Percentiles rank a stretch among this genome's conserved stretches.
Evolutionary conservation across 2,329 filamentous ascomycete genomes (phyloP).

Genomic region (Aureobasidium sp.): DNA sequence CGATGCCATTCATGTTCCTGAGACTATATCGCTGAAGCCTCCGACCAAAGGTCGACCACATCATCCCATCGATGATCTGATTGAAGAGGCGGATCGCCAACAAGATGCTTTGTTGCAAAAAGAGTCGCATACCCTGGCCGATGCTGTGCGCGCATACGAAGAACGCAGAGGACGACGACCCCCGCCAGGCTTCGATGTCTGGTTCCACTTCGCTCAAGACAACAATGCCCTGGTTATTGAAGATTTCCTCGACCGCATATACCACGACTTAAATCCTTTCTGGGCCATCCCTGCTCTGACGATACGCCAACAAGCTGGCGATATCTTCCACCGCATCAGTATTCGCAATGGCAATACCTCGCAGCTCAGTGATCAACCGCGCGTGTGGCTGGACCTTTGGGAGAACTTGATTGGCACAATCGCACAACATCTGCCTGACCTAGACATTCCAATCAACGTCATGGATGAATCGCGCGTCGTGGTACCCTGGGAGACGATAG

Average conservation of each 20-base stretch:
- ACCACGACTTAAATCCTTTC: conserved; percentile 43
- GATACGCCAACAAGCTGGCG: conserved; percentile 36
- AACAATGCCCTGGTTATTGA: conserved; percentile 41
- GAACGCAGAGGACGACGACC: conserved; percentile 41
- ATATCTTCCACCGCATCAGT: conserved; percentile 33
- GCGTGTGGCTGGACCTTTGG: conserved; percentile 38
- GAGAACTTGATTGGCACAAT: conserved; percentile 34
- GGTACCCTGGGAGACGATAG: conserved; percentile 41
- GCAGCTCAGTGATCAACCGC: conserved; percentile 4
- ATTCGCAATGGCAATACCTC: conserved; percentile 34
- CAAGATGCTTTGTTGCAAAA: conserved; percentile 28
- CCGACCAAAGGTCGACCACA: background rate
- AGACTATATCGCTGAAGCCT: background rate
- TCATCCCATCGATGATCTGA: conserved; percentile 36
- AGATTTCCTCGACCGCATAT: conserved; percentile 47
- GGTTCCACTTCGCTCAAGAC: conserved; percentile 40
- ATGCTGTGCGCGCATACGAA: conserved; percentile 39
- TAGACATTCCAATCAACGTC: conserved; percentile 42
- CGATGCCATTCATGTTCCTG: background rate
- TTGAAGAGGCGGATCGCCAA: conserved; percentile 29
- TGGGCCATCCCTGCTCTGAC: conserved; percentile 40
- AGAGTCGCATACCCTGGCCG: conserved; percentile 31
- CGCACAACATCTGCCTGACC: conserved; percentile 35
- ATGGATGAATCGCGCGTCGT: conserved; percentile 45
- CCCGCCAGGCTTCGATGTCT: conserved; percentile 44